Conservation (phyloP, 495 filamentous ascomycete species). For the Podospora australis region DNA sequence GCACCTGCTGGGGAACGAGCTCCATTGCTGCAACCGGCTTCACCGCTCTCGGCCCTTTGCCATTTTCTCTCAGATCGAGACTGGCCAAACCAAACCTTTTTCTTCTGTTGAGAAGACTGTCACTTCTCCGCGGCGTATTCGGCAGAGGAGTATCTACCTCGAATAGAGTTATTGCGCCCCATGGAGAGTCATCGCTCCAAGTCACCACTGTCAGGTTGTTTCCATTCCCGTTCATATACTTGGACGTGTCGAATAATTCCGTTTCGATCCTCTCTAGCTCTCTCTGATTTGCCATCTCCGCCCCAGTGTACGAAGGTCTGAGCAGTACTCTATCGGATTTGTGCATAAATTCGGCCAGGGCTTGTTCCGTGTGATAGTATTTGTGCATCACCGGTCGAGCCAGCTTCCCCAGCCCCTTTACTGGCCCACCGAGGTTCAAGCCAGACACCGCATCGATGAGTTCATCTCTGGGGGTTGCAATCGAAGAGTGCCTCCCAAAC, state of each 20-base stretch:
- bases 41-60: not conserved
- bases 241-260: slow-evolving; percentile 16
- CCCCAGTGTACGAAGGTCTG: not conserved
- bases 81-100: too few relatives aligned
- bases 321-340: slow-evolving; percentile 4
- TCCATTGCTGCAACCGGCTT: slow-evolving; percentile 14
- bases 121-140: not conserved
- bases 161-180: slow-evolving; percentile 12
- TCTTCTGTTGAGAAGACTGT: not conserved
- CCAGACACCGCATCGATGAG: not conserved
- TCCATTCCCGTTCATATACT: slow-evolving; percentile 3
- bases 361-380: not conserved
- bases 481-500: not conserved
- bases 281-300: not conserved
- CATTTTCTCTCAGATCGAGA: not conserved
- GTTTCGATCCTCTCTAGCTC: slow-evolving; percentile 7
- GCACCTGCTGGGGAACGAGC: slow-evolving; percentile 10
- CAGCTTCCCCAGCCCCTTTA: not conserved
- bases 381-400: slow-evolving; percentile 2
- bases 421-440: not conserved
- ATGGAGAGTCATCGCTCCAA: slow-evolving; percentile 6
- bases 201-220: slow-evolving; percentile 11
- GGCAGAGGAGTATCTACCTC: slow-evolving; percentile 1
- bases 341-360: not conserved
- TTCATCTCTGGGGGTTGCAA: not conserved